Conservation (phyloP, 805 yeast genomes). For the Metschnikowia peoriensis region DNA sequence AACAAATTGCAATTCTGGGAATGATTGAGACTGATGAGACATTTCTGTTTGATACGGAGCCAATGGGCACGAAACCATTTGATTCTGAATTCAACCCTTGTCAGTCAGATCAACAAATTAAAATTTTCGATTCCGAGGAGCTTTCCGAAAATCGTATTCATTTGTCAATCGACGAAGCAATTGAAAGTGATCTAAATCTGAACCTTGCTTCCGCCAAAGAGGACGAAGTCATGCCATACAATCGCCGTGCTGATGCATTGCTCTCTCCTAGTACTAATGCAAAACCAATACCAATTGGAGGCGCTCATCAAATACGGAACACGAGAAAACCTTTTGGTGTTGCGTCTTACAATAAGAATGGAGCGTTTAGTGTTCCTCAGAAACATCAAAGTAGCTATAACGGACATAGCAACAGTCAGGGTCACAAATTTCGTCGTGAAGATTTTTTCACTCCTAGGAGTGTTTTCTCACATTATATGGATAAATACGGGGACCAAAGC, state of each 20-base stretch:
- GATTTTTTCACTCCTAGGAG: conserved; percentile 81
- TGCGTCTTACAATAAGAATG: conserved; percentile 50
- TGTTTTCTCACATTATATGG: conserved; percentile 68
- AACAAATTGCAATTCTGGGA: background rate
- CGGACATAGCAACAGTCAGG: conserved; percentile 8
- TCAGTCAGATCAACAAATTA: background rate
- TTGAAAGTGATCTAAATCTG: conserved; percentile 10
- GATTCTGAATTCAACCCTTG: background rate
- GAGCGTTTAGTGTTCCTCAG: conserved; percentile 7
- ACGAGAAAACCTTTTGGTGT: conserved; percentile 62
- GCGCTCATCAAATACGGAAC: conserved; percentile 32
- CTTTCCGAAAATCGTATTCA: conserved; percentile 1
- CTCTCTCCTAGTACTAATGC: conserved; percentile 37
- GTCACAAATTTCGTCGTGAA: conserved; percentile 51
- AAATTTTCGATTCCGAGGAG: background rate
- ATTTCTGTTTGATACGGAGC: conserved; percentile 3
- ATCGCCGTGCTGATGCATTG: conserved; percentile 44
- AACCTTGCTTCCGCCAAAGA: conserved; percentile 4
- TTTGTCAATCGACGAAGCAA: conserved; percentile 9
- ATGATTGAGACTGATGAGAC: conserved; percentile 3
- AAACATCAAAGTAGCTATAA: conserved; percentile 9
- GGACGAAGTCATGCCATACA: conserved; percentile 27
- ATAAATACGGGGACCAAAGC: conserved; percentile 51
- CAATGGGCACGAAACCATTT: background rate
- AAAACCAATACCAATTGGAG: conserved; percentile 41